Evolutionary conservation across 1,139 yeast genomes (phyloP).

Genomic region (Taiozyma onychis): DNA sequence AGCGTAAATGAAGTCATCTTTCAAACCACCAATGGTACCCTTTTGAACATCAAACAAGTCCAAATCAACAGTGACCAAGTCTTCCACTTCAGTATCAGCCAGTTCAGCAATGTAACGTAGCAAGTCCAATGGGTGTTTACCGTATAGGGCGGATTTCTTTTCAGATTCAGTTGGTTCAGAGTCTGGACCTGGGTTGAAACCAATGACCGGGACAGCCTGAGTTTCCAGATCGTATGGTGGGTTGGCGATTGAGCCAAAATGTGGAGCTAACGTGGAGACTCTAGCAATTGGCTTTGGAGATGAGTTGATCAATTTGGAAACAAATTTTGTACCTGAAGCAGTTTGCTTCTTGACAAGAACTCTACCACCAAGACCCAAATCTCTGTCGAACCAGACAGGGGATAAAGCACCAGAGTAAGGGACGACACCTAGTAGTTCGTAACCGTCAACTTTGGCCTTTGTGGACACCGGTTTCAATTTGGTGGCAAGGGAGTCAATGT

Average conservation of each 20-base stretch:
- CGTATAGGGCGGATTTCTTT: constrained; percentile 52
- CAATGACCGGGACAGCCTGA: constrained; percentile 57
- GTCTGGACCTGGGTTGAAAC: constrained; percentile 34
- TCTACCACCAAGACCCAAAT: constrained; percentile 62
- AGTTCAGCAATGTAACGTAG: constrained; percentile 50
- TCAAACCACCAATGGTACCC: constrained; percentile 56
- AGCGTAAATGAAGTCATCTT: constrained; percentile 55
- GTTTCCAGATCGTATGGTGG: constrained; percentile 57
- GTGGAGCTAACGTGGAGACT: constrained; percentile 63
- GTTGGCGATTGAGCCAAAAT: constrained; percentile 47
- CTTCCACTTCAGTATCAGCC: constrained; percentile 43
- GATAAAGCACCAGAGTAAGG: constrained; percentile 59
- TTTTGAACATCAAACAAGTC: constrained; percentile 62
- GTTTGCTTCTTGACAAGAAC: constrained; percentile 36
- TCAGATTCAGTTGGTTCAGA: constrained; percentile 53
- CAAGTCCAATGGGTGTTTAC: constrained; percentile 50
- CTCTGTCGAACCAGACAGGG: constrained; percentile 59
- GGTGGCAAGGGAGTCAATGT: constrained; percentile 54
- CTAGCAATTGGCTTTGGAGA: constrained; percentile 60
- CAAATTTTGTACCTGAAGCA: constrained; percentile 28
- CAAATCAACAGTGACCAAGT: constrained; percentile 52
- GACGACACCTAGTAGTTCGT: constrained; percentile 58
- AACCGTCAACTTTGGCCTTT: constrained; percentile 47
- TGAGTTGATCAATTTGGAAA: constrained; percentile 45
- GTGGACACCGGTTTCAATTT: constrained; percentile 53